phyloP scores from a whole-genome alignment of 225 moss, liverwort and hornwort genomes.

The Pseudoscleropodium purum region DNA sequence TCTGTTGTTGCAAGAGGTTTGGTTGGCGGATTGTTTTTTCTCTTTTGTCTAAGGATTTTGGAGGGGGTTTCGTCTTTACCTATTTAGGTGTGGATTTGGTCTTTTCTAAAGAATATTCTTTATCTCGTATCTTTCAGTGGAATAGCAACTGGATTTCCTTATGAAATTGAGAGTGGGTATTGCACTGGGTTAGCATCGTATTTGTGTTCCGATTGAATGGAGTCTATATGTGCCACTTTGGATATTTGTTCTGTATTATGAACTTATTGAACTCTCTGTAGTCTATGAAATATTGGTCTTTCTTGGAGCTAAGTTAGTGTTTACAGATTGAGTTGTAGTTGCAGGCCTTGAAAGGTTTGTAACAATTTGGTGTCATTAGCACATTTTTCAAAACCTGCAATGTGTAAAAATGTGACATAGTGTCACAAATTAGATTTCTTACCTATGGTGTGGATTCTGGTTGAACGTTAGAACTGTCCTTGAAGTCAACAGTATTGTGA shows the following conservation, averaged over 20 bases:
- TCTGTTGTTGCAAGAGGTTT: neutral
- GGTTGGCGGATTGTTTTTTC: neutral
- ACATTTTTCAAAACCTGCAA: neutral
- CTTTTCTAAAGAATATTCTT: neutral
- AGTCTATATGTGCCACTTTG: neutral
- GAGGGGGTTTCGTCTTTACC: neutral
- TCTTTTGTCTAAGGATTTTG: neutral
- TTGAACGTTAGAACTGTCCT: neutral
- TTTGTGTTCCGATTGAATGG: too few species aligned
- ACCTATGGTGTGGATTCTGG: neutral
- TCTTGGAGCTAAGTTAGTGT: neutral
- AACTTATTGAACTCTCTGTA: neutral
- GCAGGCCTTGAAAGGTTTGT: neutral
- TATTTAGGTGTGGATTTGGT: neutral
- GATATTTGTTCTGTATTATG: neutral
- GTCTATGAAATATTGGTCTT: too few species aligned
- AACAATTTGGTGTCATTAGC: neutral
- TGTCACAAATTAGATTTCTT: neutral
- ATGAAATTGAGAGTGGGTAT: neutral
- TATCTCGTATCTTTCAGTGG: neutral
- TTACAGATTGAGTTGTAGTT: neutral
- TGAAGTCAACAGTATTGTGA: neutral
- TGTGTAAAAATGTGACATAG: neutral
- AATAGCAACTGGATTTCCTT: neutral
- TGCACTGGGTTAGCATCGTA: neutral